Evolutionary conservation across 164 flowering plant genomes (phyloP).

Genomic region (Brasenia schreberi): DNA sequence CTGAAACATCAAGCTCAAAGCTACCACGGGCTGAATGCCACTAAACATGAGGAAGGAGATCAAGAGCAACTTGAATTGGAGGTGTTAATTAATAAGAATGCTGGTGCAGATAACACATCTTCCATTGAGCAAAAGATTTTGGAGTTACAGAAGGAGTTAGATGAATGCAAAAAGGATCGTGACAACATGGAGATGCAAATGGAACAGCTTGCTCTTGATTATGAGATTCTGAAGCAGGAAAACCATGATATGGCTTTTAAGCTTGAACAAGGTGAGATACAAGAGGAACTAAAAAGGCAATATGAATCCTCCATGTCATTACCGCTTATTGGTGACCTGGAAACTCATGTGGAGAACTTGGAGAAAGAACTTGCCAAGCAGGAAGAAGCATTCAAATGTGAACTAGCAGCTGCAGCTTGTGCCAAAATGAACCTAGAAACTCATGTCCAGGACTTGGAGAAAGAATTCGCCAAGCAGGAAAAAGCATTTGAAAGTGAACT

Average conservation of each 20-base stretch:
- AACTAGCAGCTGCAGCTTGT: conserved; percentile 39
- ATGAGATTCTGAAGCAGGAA: conserved; percentile 74
- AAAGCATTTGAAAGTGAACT: conserved; percentile 58
- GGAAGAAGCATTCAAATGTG: conserved; percentile 50
- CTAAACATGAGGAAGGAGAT: not conserved
- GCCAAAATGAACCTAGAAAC: conserved; percentile 48
- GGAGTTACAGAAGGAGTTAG: conserved; percentile 51
- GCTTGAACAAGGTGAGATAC: conserved; percentile 52
- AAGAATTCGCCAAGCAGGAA: conserved; percentile 52
- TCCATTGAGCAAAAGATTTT: conserved; percentile 44
- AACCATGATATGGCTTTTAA: conserved; percentile 49
- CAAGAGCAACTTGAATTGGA: conserved; percentile 27
- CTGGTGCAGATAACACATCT: conserved; percentile 29
- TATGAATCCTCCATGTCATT: conserved; percentile 46
- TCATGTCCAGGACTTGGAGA: conserved; percentile 39
- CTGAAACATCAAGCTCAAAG: not conserved
- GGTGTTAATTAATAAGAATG: conserved; percentile 43
- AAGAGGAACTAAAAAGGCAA: conserved; percentile 60
- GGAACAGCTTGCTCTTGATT: conserved; percentile 69
- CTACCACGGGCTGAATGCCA: not conserved
- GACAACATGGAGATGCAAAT: conserved; percentile 63
- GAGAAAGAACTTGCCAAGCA: conserved; percentile 62
- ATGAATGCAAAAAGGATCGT: conserved; percentile 54
- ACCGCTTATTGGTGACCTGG: conserved; percentile 28
- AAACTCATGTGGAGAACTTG: conserved; percentile 33